Conservation (phyloP, 495 filamentous ascomycete genomes). For the Apodospora peruviana region DNA sequence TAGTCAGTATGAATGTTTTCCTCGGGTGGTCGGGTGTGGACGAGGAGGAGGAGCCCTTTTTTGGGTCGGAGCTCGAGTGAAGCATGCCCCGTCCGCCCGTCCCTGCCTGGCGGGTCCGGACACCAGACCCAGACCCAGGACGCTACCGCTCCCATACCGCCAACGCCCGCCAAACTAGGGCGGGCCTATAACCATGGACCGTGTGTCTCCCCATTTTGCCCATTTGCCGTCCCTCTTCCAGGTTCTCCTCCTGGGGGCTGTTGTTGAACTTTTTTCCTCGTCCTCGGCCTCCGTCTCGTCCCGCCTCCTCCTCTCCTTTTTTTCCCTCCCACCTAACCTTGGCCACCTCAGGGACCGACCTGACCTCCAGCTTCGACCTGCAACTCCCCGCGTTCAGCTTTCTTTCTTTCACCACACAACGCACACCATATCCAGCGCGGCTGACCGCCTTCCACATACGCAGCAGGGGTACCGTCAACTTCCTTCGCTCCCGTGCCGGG, state of each 20-base stretch:
- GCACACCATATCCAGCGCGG: too few relatives aligned
- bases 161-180: neutral
- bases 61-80: slow-evolving; percentile 21
- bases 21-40: slow-evolving; percentile 17
- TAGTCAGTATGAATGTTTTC: slow-evolving; percentile 13
- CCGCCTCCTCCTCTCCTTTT: neutral
- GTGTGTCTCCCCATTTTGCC: slow-evolving; percentile 7
- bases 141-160: neutral
- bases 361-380: slow-evolving; percentile 9
- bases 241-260: slow-evolving; percentile 27
- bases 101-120: slow-evolving; percentile 27
- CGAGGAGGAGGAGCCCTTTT: slow-evolving; percentile 20
- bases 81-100: slow-evolving; percentile 16
- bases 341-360: slow-evolving; percentile 1
- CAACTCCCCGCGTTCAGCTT: neutral
- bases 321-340: too few relatives aligned
- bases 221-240: slow-evolving; percentile 23
- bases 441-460: too few relatives aligned
- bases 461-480: too few relatives aligned
- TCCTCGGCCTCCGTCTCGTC: slow-evolving; percentile 9
- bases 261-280: slow-evolving; percentile 30
- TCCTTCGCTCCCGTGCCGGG: too few relatives aligned
- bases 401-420: too few relatives aligned
- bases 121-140: slow-evolving; percentile 10
- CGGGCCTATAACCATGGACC: slow-evolving; percentile 15